Conservation (phyloP, 306 rosid species). For the Abrus precatorius region DNA sequence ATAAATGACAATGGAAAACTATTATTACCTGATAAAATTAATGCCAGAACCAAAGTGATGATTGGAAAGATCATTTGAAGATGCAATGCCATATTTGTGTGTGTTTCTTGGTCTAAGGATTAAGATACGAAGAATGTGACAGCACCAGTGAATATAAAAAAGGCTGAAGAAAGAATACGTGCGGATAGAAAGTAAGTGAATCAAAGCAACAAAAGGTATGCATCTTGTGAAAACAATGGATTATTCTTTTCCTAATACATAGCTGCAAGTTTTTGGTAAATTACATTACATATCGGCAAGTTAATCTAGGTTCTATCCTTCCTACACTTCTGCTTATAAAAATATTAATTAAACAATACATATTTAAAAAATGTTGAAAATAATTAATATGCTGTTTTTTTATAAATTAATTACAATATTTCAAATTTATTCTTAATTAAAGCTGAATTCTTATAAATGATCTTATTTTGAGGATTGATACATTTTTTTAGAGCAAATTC, state of each 20-base stretch:
- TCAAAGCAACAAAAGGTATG: slow-evolving; percentile 52
- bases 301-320: slow-evolving; percentile 55
- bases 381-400: no score
- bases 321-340: neutral
- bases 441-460: no score
- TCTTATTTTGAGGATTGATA: no score
- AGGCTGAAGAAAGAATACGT: slow-evolving; percentile 64
- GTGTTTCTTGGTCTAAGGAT: neutral
- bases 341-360: no score
- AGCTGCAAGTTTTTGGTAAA: slow-evolving; percentile 57
- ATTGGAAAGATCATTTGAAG: slow-evolving; percentile 49
- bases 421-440: no score
- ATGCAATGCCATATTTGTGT: slow-evolving; percentile 51
- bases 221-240: slow-evolving; percentile 35
- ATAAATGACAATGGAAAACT: neutral
- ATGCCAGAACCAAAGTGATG: slow-evolving; percentile 48
- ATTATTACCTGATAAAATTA: slow-evolving; percentile 68
- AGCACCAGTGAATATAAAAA: slow-evolving; percentile 50
- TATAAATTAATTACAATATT: no score
- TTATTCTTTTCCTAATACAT: slow-evolving; percentile 73
- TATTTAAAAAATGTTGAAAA: no score
- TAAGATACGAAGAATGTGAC: slow-evolving; percentile 21
- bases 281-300: neutral
- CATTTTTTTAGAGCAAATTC: no score
- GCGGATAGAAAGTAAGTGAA: slow-evolving; percentile 53